These are phyloP conservation scores for Tritrichomonas musculus DNA, from an alignment of 208 protist genomes.

Conservation along the genomic window DNA sequence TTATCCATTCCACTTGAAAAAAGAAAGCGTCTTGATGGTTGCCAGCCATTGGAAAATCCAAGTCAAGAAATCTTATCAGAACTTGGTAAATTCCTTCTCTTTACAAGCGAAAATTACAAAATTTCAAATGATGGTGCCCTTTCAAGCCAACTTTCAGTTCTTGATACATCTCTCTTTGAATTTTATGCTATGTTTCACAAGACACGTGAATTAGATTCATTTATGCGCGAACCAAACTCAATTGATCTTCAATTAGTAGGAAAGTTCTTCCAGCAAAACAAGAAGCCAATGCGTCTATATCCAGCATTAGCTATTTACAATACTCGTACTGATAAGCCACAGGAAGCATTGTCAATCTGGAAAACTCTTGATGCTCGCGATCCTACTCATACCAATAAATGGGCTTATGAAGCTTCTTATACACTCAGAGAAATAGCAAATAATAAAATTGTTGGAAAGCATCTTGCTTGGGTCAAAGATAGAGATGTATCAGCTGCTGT, in stretches of 20 bases:
- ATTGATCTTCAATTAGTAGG: background rate
- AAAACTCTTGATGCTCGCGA: background rate
- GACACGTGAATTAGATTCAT: background rate
- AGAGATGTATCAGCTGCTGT: background rate
- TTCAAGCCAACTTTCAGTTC: background rate
- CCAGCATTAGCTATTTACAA: conserved; percentile 15
- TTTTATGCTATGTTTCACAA: background rate
- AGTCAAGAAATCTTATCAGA: background rate
- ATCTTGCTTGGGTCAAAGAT: background rate
- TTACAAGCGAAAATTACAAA: background rate
- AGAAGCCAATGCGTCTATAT: background rate
- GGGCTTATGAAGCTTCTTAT: background rate
- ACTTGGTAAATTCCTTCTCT: background rate
- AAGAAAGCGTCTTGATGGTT: background rate
- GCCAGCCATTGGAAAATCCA: background rate
- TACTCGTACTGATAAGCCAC: background rate
- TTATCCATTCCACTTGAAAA: background rate
- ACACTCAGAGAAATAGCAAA: background rate
- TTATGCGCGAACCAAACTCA: background rate
- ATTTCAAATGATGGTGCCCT: background rate
- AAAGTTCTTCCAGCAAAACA: background rate
- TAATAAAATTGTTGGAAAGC: background rate
- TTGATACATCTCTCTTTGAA: background rate
- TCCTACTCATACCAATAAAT: background rate
- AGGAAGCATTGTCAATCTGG: background rate